These are phyloP conservation scores for Lactarius pseudohatsudake DNA, from an alignment of 768 basidiomycete genomes.

Conservation along the genomic window DNA sequence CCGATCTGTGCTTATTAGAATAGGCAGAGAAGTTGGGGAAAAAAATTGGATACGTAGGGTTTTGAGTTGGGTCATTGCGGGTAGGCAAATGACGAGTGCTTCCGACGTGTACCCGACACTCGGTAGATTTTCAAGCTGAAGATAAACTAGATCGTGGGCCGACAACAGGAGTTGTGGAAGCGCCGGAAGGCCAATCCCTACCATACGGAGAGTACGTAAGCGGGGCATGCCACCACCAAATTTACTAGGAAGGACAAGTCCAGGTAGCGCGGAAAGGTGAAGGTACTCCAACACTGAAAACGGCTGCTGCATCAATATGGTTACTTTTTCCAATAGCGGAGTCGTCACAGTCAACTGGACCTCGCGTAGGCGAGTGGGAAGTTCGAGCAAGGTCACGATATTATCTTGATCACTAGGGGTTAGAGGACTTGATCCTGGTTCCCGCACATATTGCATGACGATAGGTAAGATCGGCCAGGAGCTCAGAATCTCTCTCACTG, in stretches of 20 bases:
- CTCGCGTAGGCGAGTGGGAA: neutral
- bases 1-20: neutral
- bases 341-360: constrained; percentile 7
- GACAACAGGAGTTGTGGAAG: constrained; percentile 4
- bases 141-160: neutral
- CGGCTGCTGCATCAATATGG: neutral
- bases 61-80: neutral
- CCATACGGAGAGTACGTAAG: neutral
- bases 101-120: neutral
- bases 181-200: neutral
- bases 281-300: constrained; percentile 4
- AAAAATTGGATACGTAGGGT: constrained; percentile 2
- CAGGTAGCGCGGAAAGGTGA: neutral
- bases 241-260: neutral
- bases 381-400: constrained; percentile 2
- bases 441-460: constrained; percentile 6
- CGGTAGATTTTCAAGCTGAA: constrained; percentile 13
- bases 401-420: neutral
- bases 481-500: constrained; percentile 3
- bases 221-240: neutral
- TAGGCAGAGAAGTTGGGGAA: neutral
- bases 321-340: neutral
- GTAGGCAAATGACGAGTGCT: neutral
- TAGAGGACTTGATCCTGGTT: neutral
- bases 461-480: constrained; percentile 15